Base-by-base conservation (phyloP, 164 flowering plant species). In the Vitis amurensis region DNA sequence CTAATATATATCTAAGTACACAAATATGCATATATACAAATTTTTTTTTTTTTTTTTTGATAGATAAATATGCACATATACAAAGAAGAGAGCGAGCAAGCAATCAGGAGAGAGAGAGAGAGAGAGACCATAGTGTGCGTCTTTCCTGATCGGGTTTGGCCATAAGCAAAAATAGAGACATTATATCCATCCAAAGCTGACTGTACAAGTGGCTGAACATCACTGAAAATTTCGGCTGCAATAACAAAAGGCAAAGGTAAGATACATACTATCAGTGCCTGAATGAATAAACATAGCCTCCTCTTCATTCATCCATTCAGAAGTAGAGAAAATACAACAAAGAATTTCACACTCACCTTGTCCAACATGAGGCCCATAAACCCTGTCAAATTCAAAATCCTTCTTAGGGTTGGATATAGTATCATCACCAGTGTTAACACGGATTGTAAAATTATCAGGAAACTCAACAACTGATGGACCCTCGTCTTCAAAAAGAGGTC, bases 121-220 rank as follows among this genome's bases (percentile, higher is more conserved):
- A 75, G 77, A 79, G 23, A 64, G 71, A 96, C 99, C 98, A 96
- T 90, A 0, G 97, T 93, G 74, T 92, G 83, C 51, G 99, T 96
- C 81, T 96, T 96, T 68, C 99, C 99, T 30, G 99, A 89, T 70
- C 68, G 68, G 27, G 91, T 85, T 85, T 89, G 98, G 56, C 99
- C 99, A 84, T 93, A 96, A 50, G 97, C 89, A 87, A 96, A 86
- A 61, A 96, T 44, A 29, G 97, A 89, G 60, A 93, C 91, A 78
- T 93, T 96, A 83, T 83, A 87, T 76, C 99, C 98, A 86, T 96
- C 99, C 85, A 96, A 84, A 15, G 99, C 97, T 64, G 99, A 93
- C 82, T 91, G 99, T 61, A 92, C 97, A 75, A 90, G 85, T 70
- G 99, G 97, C 71, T 93, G 99, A 73, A 93, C 92, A 81, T 88